Conservation (phyloP, 1,284 basidiomycete genomes). For the Meira miltonrushii region DNA sequence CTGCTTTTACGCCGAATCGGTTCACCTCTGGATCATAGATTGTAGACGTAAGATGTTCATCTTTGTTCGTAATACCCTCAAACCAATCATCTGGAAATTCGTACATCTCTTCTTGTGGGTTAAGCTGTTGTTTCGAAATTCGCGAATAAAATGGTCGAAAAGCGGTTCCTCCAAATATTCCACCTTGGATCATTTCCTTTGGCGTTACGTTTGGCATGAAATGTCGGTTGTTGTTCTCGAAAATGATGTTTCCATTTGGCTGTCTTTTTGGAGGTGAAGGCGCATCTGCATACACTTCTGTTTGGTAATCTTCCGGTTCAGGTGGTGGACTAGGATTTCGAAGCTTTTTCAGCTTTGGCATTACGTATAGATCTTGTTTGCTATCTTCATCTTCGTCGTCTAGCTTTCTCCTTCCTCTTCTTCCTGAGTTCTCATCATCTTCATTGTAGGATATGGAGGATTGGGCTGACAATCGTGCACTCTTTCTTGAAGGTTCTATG, state of each 20-base stretch:
- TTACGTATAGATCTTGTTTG: neutral
- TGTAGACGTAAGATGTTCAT: conserved; percentile 22
- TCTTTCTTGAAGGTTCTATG: neutral
- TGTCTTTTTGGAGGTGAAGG: conserved; percentile 17
- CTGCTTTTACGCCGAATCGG: conserved; percentile 54
- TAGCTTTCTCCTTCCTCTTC: neutral
- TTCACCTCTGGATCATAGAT: conserved; percentile 52
- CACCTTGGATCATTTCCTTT: conserved; percentile 55
- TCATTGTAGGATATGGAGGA: too few relatives aligned
- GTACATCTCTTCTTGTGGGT: conserved; percentile 27
- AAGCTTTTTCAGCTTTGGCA: conserved; percentile 20
- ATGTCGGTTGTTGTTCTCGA: conserved; percentile 51
- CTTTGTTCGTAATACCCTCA: conserved; percentile 22
- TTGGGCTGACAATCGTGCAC: neutral
- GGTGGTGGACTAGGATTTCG: conserved; percentile 24
- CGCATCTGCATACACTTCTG: conserved; percentile 20
- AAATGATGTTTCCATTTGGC: conserved; percentile 51
- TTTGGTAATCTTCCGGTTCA: conserved; percentile 14
- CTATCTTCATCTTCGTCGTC: conserved; percentile 1
- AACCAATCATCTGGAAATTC: conserved; percentile 35
- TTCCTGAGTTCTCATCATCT: too few relatives aligned
- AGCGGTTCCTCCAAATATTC: conserved; percentile 56
- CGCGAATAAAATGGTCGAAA: conserved; percentile 50
- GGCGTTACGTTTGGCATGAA: conserved; percentile 57
- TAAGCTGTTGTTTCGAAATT: conserved; percentile 24